Percentiles rank a stretch among this genome's conserved stretches.
Conservation (phyloP, 345 rosid genomes). For the Salix udensis region DNA sequence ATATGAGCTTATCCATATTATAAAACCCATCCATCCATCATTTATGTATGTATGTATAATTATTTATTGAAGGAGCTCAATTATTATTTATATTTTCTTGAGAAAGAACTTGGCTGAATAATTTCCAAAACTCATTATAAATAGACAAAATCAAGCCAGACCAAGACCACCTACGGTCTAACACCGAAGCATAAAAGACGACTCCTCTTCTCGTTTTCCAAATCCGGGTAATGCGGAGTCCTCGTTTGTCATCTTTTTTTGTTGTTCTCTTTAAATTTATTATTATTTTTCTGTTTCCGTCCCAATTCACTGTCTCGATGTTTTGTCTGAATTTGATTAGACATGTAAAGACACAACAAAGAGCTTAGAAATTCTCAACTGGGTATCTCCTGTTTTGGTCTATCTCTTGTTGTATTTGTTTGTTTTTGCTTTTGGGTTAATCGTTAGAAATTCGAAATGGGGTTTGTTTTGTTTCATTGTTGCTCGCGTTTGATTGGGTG, state of each 20-base stretch:
- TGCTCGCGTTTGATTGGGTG: slow-evolving; percentile 17
- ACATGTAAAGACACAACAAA: not conserved
- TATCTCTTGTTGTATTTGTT: not conserved
- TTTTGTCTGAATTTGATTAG: not conserved
- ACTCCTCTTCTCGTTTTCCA: slow-evolving; percentile 17
- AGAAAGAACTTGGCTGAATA: not conserved
- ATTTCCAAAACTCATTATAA: not conserved
- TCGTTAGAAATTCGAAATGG: slow-evolving; percentile 14
- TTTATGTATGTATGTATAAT: too few relatives aligned
- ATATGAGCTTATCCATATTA: not conserved
- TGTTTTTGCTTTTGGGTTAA: not conserved
- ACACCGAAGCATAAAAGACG: slow-evolving; percentile 22
- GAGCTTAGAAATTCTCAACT: slow-evolving; percentile 23
- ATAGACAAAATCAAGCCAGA: not conserved
- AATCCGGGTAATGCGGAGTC: slow-evolving; percentile 24
- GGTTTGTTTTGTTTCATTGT: slow-evolving; percentile 5
- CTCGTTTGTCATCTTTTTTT: slow-evolving; percentile 13
- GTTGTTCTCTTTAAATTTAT: not conserved
- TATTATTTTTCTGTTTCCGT: not conserved
- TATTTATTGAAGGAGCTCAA: not conserved
- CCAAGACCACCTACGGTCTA: not conserved
- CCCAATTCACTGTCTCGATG: not conserved
- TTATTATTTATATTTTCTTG: not conserved
- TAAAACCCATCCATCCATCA: too few relatives aligned
- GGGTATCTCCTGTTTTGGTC: slow-evolving; percentile 21